These are phyloP conservation scores for Fusarium verrucosum DNA, from an alignment of 2,329 filamentous ascomycete species.

Conservation along the genomic window DNA sequence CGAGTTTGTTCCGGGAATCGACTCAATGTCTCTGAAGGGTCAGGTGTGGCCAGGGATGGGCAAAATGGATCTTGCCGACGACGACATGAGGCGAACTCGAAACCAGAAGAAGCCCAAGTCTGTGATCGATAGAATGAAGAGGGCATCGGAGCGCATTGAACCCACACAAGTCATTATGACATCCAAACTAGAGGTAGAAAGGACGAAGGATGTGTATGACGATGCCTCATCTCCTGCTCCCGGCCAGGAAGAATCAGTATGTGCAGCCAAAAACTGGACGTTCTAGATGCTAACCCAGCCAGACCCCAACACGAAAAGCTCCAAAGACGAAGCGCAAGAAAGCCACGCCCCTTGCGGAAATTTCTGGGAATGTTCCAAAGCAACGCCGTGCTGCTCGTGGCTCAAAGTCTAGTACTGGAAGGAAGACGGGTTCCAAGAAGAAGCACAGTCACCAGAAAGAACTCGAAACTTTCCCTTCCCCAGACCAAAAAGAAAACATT, in stretches of 20 bases:
- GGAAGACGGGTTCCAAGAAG: constrained; percentile 28
- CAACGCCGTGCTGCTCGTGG: constrained; percentile 40
- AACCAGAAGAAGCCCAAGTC: constrained; percentile 82
- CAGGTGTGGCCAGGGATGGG: constrained; percentile 81
- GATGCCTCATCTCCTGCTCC: constrained; percentile 62
- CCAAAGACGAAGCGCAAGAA: constrained; percentile 47
- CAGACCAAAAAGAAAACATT: constrained; percentile 33
- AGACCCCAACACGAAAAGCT: constrained; percentile 47
- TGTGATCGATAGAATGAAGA: constrained; percentile 72
- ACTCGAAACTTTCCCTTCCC: constrained; percentile 10
- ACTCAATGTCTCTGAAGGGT: constrained; percentile 68
- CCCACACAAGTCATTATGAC: constrained; percentile 73
- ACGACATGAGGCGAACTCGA: constrained; percentile 75
- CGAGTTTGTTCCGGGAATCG: constrained; percentile 40
- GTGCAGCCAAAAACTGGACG: constrained; percentile 24
- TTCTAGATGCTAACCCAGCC: constrained; percentile 9
- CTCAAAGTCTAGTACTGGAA: constrained; percentile 25
- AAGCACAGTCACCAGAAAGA: constrained; percentile 28
- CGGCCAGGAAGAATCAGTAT: constrained; percentile 56
- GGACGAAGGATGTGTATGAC: constrained; percentile 67
- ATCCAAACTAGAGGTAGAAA: constrained; percentile 59
- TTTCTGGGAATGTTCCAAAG: constrained; percentile 50
- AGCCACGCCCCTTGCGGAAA: constrained; percentile 46
- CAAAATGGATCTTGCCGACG: constrained; percentile 81
- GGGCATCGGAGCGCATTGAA: constrained; percentile 70